Evolutionary conservation across 2,329 filamentous ascomycete species (phyloP), one percentile per base, ranked within the genome.

Genomic region (Fusarium pseudoanthophilum): DNA sequence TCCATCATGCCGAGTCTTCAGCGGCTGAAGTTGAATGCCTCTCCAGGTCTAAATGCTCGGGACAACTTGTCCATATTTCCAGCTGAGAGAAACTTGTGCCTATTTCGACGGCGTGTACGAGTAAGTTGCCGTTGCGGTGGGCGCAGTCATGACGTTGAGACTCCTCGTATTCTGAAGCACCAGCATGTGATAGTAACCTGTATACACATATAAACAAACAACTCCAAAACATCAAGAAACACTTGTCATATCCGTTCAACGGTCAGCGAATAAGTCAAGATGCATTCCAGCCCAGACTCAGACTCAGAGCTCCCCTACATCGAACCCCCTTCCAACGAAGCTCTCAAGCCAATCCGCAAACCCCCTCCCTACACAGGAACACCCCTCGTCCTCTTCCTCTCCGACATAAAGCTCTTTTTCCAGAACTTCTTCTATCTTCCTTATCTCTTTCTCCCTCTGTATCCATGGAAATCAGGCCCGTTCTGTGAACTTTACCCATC

Each of bases 51-150:
- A 10, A 24, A 24, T 24, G 1, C 3, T n/a, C 14, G 5, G 36
- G 20, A 10, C 21, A n/a, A 14, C 14, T 0, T n/a, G 14, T 16
- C 11, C 9, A 11, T n/a, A 16, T 11, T 24, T 16, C 7, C 14
- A 3, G 9, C 14, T 11, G n/a, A 11, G 11, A 11, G 21, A 11
- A 9, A 24, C n/a, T 24, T 16, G 7, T 0, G 40, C n/a, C 15
- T 43, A 24, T 40, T 7, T 15, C 11, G n/a, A 24, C 13, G 26
- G 52, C 86, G 85, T 78, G 76, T 90, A 87, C 1, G 85, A 82
- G 79, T 92, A 91, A 5, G 91, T 92, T 7, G 87, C 89, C 15
- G 80, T 89, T 88, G 81, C 92, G 92, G 36, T 92, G 85, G 78
- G 92, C 92, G 7, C 75, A 78, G 79, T 92, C 32, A 52, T 53